Evolutionary conservation across 495 filamentous ascomycete species (phyloP).

Genomic region (Extremus antarcticus): DNA sequence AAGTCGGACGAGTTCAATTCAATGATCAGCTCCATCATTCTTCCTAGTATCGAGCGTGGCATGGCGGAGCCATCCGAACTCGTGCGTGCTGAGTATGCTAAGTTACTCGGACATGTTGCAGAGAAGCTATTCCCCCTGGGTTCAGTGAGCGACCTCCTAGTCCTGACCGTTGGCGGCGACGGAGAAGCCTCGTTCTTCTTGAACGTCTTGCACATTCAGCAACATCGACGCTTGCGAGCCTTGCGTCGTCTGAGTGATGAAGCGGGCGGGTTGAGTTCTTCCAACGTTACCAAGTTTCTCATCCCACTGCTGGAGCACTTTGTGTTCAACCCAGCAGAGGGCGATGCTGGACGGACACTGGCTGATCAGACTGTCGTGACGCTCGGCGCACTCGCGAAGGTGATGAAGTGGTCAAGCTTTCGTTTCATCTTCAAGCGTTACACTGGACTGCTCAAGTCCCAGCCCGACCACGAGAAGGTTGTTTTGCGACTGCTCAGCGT

Average conservation of each 20-base stretch:
- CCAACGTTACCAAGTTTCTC: constrained; percentile 76
- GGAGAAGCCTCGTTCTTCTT: constrained; percentile 89
- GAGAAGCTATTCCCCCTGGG: constrained; percentile 56
- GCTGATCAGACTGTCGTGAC: constrained; percentile 69
- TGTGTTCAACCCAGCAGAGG: constrained; percentile 66
- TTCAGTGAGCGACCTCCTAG: constrained; percentile 61
- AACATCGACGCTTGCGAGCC: constrained; percentile 75
- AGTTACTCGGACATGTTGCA: constrained; percentile 66
- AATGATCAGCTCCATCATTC: constrained; percentile 50
- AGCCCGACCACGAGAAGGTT: constrained; percentile 78
- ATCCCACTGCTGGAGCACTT: constrained; percentile 90
- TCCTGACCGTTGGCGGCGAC: constrained; percentile 63
- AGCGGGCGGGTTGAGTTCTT: constrained; percentile 53
- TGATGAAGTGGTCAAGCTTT: constrained; percentile 86
- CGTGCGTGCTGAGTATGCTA: constrained; percentile 68
- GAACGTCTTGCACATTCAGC: constrained; percentile 84
- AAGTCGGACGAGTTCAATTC: constrained; percentile 35
- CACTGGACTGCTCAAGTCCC: constrained; percentile 64
- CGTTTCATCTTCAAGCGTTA: constrained; percentile 70
- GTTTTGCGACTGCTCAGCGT: constrained; percentile 70
- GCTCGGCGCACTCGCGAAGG: constrained; percentile 60
- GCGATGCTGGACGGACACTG: constrained; percentile 71
- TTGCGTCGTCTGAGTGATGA: constrained; percentile 61
- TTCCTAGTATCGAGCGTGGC: constrained; percentile 67
- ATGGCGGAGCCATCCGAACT: constrained; percentile 68